A percentile compares a stretch with the other conserved stretches of the same genome.
Evolutionary conservation across 2,329 filamentous ascomycete species (phyloP).

Genomic region (Colletotrichum phormii): DNA sequence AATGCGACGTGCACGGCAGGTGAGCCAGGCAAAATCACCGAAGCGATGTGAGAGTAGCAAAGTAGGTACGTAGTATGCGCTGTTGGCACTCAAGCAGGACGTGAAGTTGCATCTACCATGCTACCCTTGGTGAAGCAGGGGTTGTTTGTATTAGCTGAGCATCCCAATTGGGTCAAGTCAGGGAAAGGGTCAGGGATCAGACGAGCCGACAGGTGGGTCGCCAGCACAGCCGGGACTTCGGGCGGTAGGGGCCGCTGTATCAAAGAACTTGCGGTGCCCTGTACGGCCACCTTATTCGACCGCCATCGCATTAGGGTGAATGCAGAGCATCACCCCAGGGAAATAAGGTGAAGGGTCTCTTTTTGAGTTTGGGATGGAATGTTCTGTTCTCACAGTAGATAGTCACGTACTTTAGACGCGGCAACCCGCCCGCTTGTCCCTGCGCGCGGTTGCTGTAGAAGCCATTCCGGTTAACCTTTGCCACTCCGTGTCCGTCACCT

Average conservation of each 20-base stretch:
- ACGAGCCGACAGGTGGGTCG: background rate
- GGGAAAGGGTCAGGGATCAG: background rate
- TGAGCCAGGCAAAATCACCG: background rate
- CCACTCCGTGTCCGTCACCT: background rate
- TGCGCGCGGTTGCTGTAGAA: constrained; percentile 1
- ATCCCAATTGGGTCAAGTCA: background rate
- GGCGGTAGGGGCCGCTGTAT: background rate
- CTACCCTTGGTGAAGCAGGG: background rate
- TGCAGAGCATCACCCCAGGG: background rate
- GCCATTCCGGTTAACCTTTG: background rate
- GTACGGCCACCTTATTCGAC: background rate
- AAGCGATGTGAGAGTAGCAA: background rate
- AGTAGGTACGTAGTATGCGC: background rate
- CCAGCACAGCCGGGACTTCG: background rate
- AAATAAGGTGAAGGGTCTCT: background rate
- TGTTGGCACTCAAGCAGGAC: background rate
- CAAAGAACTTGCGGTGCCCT: background rate
- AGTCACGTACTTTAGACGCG: background rate
- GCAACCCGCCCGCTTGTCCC: background rate
- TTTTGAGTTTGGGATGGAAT: background rate
- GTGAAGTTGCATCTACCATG: background rate
- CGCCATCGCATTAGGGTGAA: background rate
- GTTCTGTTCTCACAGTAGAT: background rate
- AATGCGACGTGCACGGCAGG: background rate
- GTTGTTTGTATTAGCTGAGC: background rate